Percentiles rank a stretch among this genome's conserved stretches.
Conservation (phyloP, 1,284 basidiomycete species). For the Neolentinus lepideus region DNA sequence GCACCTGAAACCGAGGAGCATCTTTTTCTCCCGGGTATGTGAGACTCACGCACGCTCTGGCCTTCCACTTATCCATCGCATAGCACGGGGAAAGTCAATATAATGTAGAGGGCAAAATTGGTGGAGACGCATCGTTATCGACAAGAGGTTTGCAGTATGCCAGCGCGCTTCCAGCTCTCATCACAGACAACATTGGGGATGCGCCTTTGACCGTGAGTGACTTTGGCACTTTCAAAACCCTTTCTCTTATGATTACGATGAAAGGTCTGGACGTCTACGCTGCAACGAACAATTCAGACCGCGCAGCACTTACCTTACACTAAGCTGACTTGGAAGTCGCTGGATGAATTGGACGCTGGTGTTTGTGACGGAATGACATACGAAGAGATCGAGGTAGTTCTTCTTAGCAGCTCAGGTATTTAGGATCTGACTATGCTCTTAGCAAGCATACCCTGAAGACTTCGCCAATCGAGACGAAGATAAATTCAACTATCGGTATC, state of each 20-base stretch:
- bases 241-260: conserved; percentile 5
- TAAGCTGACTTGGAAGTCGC: conserved; percentile 97
- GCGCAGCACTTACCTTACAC: conserved; percentile 78
- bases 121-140: conserved; percentile 89
- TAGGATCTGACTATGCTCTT: conserved; percentile 1
- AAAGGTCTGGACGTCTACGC: conserved; percentile 94
- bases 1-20: conserved; percentile 93
- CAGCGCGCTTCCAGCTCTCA: conserved; percentile 76
- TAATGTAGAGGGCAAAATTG: conserved; percentile 96
- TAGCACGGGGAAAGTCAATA: conserved; percentile 98
- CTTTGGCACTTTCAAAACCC: background rate
- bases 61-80: conserved; percentile 4
- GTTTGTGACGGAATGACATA: conserved; percentile 99
- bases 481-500: conserved; percentile 99
- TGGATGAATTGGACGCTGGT: conserved; percentile 97
- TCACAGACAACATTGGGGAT: conserved; percentile 89
- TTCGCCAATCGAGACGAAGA: conserved; percentile 99
- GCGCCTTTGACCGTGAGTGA: conserved; percentile 72
- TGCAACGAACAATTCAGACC: conserved; percentile 91
- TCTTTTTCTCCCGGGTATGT: conserved; percentile 90
- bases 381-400: conserved; percentile 87
- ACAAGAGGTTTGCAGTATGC: conserved; percentile 84
- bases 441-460: conserved; percentile 96
- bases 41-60: background rate
- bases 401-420: background rate